Percentiles rank a stretch among this genome's conserved stretches.
phyloP scores from a whole-genome alignment of 495 filamentous ascomycete species.

The Penicillium pancosmium region DNA sequence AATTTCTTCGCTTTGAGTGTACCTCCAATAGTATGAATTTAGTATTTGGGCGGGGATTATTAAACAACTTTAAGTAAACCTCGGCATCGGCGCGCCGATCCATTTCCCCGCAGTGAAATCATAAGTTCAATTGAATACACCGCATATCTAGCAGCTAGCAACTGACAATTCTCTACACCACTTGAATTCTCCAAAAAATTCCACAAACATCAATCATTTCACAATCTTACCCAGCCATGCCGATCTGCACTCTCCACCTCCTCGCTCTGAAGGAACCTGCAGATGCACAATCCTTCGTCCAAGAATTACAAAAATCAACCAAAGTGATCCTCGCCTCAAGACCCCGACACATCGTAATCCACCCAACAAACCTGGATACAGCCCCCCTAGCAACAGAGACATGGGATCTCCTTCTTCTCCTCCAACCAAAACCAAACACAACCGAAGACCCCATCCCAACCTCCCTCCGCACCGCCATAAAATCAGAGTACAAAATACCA shows the following conservation, averaged over 20 bases:
- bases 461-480: conserved; percentile 32
- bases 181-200: too few species aligned
- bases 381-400: conserved; percentile 46
- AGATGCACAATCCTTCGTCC: conserved; percentile 28
- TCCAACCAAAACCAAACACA: conserved; percentile 29
- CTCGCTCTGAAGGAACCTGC: conserved; percentile 37
- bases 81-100: conserved; percentile 9
- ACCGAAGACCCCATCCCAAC: conserved; percentile 37
- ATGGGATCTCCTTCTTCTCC: conserved; percentile 63
- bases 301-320: conserved; percentile 25
- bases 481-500: conserved; percentile 48
- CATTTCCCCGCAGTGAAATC: conserved; percentile 19
- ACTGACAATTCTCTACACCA: too few species aligned
- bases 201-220: too few species aligned
- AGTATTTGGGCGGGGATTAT: neutral
- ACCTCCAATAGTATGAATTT: too few species aligned
- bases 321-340: conserved; percentile 51
- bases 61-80: neutral
- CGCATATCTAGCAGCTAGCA: neutral
- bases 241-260: conserved; percentile 49
- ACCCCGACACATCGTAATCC: conserved; percentile 50
- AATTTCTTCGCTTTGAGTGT: too few species aligned
- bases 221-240: conserved; percentile 33
- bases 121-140: neutral
- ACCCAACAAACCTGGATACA: conserved; percentile 51